phyloP scores from a whole-genome alignment of 1,284 basidiomycete species.

The Ustilago loliicola region DNA sequence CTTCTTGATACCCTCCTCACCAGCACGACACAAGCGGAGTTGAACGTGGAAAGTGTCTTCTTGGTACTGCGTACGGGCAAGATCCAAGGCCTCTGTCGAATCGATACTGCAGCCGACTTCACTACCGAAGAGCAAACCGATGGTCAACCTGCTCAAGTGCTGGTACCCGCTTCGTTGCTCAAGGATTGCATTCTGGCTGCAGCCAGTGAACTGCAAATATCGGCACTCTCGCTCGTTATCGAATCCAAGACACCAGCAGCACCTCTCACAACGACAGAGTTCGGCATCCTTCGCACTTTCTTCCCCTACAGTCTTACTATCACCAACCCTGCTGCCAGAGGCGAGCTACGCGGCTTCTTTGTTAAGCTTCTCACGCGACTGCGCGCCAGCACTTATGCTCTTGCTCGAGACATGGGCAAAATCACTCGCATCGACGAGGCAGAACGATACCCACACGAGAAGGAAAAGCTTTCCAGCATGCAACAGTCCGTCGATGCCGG shows the following conservation, averaged over 20 bases:
- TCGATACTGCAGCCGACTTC: conserved; percentile 36
- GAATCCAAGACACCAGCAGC: conserved; percentile 58
- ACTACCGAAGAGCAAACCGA: conserved; percentile 19
- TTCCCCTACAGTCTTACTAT: conserved; percentile 54
- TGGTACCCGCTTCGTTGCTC: conserved; percentile 44
- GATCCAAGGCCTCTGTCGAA: conserved; percentile 40
- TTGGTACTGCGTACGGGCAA: conserved; percentile 43
- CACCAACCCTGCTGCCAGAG: conserved; percentile 56
- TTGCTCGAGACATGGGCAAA: conserved; percentile 38
- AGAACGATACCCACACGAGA: conserved; percentile 39
- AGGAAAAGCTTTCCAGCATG: conserved; percentile 34
- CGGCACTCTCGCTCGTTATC: conserved; percentile 54
- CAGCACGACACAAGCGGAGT: conserved; percentile 1
- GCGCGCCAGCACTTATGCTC: conserved; percentile 57
- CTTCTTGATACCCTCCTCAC: conserved; percentile 39
- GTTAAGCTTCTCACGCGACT: conserved; percentile 63
- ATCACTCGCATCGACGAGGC: conserved; percentile 45
- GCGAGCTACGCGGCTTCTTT: conserved; percentile 58
- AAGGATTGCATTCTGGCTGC: conserved; percentile 52
- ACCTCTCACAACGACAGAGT: conserved; percentile 43
- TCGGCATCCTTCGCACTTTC: conserved; percentile 48
- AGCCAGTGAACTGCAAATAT: conserved; percentile 55
- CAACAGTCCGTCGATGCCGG: conserved; percentile 30
- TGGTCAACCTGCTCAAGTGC: conserved; percentile 25
- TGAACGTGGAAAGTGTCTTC: conserved; percentile 50